These are phyloP conservation scores for Silene latifolia DNA, from an alignment of 148 eudicot genomes.

Conservation along the genomic window DNA sequence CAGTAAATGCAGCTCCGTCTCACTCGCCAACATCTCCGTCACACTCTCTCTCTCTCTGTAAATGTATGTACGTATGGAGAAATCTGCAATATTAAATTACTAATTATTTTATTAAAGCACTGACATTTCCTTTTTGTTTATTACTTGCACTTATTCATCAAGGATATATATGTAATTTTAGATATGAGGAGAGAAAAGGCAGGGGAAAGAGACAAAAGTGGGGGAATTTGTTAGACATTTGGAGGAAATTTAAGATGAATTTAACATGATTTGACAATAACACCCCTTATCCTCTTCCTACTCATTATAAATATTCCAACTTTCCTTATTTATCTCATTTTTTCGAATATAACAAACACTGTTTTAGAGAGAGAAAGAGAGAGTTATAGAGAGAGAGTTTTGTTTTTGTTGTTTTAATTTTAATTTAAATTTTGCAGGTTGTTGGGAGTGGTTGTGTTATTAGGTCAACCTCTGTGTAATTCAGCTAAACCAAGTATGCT, in stretches of 20 bases:
- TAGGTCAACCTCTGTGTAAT: slow-evolving; percentile 15
- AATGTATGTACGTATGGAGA: no score
- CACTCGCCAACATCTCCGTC: slow-evolving; percentile 29
- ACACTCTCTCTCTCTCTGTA: not conserved
- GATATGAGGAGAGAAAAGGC: not conserved
- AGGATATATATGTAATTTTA: not conserved
- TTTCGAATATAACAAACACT: not conserved
- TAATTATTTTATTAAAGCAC: no score
- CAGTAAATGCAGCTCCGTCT: slow-evolving; percentile 36
- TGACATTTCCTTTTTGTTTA: no score
- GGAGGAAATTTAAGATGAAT: slow-evolving; percentile 37
- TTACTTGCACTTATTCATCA: no score
- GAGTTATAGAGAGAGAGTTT: slow-evolving; percentile 18
- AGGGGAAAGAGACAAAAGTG: slow-evolving; percentile 12
- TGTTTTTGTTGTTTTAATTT: not conserved
- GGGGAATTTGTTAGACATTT: slow-evolving; percentile 5
- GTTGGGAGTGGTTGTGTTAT: not conserved
- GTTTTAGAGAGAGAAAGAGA: slow-evolving; percentile 22
- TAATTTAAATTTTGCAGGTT: slow-evolving; percentile 25
- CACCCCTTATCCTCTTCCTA: slow-evolving; percentile 20
- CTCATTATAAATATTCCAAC: slow-evolving; percentile 39
- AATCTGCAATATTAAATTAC: no score
- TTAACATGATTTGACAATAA: slow-evolving; percentile 31
- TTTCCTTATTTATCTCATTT: not conserved
- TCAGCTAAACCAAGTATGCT: slow-evolving; percentile 18